These are phyloP conservation scores for Babesia ovata DNA, from an alignment of 169 alveolate genomes.

Conservation along the genomic window DNA sequence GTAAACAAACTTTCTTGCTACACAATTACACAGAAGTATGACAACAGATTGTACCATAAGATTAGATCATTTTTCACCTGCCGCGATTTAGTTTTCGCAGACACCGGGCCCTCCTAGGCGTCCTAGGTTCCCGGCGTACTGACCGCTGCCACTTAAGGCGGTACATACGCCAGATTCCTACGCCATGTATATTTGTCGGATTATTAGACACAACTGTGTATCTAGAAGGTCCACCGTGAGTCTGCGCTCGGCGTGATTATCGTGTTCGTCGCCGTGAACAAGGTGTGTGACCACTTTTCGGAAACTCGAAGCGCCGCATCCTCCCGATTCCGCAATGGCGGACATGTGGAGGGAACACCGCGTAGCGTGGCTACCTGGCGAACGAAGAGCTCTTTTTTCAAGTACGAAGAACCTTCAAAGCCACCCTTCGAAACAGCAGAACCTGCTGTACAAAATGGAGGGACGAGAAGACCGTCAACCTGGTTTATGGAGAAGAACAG, in stretches of 20 bases:
- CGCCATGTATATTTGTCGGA: neutral
- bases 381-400: slow-evolving; percentile 17
- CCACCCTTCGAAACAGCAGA: neutral
- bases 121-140: slow-evolving; percentile 24
- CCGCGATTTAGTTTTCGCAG: too few species aligned
- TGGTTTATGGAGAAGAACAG: slow-evolving; percentile 9
- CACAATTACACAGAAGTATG: too few species aligned
- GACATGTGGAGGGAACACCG: slow-evolving; percentile 16
- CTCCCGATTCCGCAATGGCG: slow-evolving; percentile 1
- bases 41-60: too few species aligned
- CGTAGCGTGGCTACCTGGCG: neutral
- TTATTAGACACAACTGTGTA: slow-evolving; percentile 2
- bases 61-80: too few species aligned
- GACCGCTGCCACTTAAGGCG: slow-evolving; percentile 10
- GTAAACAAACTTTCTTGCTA: too few species aligned
- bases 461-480: slow-evolving; percentile 3
- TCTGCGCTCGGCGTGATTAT: neutral
- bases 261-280: neutral
- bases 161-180: slow-evolving; percentile 4
- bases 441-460: neutral
- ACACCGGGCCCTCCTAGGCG: neutral
- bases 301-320: too few species aligned
- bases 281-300: too few species aligned
- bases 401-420: neutral
- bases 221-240: slow-evolving; percentile 6